These are phyloP conservation scores for Spergularia bocconei DNA, from an alignment of 148 eudicot species.

Conservation along the genomic window DNA sequence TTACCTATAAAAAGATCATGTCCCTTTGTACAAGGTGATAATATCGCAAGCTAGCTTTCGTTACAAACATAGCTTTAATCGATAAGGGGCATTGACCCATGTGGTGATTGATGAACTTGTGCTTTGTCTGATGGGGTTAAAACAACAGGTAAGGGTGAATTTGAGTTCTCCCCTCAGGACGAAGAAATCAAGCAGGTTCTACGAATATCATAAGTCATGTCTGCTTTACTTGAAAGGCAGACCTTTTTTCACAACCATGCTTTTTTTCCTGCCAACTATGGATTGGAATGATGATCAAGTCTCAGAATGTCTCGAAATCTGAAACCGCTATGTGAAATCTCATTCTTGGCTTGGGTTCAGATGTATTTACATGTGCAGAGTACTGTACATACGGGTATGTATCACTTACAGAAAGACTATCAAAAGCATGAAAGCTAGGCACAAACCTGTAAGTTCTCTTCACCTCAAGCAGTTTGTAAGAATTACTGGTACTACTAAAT, in stretches of 20 bases:
- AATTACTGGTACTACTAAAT: too few species aligned
- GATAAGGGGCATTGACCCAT: not conserved
- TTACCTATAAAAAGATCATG: constrained; percentile 57
- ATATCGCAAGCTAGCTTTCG: constrained; percentile 17
- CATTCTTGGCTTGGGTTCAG: not conserved
- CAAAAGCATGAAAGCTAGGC: not conserved
- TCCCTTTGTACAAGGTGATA: constrained; percentile 40
- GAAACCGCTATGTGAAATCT: not conserved
- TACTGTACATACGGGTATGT: not conserved
- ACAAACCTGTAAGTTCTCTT: not conserved
- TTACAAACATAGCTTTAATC: not conserved
- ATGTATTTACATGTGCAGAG: constrained; percentile 4
- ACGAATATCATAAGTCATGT: not conserved
- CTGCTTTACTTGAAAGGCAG: not conserved
- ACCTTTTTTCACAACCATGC: too few species aligned
- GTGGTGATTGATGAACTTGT: not conserved
- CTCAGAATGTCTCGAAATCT: not conserved
- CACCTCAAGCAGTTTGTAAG: not conserved
- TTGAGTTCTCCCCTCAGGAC: not conserved
- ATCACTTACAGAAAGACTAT: not conserved
- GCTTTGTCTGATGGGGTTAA: not conserved
- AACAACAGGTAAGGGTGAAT: too few species aligned
- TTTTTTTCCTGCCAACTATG: too few species aligned
- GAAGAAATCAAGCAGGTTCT: not conserved
- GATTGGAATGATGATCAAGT: too few species aligned